These are phyloP conservation scores for Botrytis cinerea DNA, from an alignment of 2,329 filamentous ascomycete genomes.

Conservation along the genomic window DNA sequence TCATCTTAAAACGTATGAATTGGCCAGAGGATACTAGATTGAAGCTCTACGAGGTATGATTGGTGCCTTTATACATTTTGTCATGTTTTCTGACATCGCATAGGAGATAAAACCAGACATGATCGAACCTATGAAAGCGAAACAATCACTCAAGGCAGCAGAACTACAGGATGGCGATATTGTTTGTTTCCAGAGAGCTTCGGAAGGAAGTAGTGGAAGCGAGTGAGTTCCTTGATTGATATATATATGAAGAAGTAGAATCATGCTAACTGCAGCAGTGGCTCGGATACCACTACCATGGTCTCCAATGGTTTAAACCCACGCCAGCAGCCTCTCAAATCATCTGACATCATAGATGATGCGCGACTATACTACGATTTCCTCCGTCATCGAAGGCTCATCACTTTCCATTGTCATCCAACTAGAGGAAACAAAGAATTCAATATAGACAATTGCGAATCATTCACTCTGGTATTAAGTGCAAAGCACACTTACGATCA, in stretches of 20 bases:
- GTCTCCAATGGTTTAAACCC: slow-evolving; percentile 3
- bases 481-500: slow-evolving; percentile 89
- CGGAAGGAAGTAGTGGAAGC: slow-evolving; percentile 56
- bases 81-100: slow-evolving; percentile 31
- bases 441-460: slow-evolving; percentile 54
- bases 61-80: not conserved
- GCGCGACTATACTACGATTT: slow-evolving; percentile 92
- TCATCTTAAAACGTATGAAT: slow-evolving; percentile 79
- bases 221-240: slow-evolving; percentile 26
- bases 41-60: slow-evolving; percentile 72
- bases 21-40: slow-evolving; percentile 77
- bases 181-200: slow-evolving; percentile 81
- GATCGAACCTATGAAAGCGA: slow-evolving; percentile 93
- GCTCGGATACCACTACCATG: not conserved
- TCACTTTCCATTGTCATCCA: slow-evolving; percentile 75
- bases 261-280: not conserved
- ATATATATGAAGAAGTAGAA: not conserved
- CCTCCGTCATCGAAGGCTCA: slow-evolving; percentile 76
- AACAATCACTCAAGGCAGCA: slow-evolving; percentile 83
- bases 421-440: slow-evolving; percentile 48
- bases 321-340: slow-evolving; percentile 10
- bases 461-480: slow-evolving; percentile 77
- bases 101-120: slow-evolving; percentile 95
- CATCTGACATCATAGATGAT: slow-evolving; percentile 54
- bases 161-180: slow-evolving; percentile 98